phyloP scores from a whole-genome alignment of 176 grass and related monocot species.

The Themeda triandra region DNA sequence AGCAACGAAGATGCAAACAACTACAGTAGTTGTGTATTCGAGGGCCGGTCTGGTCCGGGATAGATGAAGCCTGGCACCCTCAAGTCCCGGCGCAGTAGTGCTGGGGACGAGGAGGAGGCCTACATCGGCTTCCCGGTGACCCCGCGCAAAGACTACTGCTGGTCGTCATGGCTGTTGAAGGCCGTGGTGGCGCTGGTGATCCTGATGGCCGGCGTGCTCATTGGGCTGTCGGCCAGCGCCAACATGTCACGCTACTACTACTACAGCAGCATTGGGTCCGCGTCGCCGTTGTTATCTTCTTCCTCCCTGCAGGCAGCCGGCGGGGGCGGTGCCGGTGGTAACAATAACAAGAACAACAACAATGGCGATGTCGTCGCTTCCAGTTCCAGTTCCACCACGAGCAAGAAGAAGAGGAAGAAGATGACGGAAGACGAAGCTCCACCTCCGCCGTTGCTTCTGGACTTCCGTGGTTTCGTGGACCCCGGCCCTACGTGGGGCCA shows the following conservation, averaged over 20 bases:
- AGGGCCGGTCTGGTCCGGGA: too few relatives aligned
- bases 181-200: constrained; percentile 24
- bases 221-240: constrained; percentile 34
- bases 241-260: constrained; percentile 42
- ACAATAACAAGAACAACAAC: not conserved
- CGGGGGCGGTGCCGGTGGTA: not conserved
- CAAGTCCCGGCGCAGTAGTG: constrained; percentile 31
- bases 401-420: not conserved
- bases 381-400: not conserved
- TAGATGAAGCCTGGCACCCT: constrained; percentile 33
- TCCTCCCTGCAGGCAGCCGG: not conserved
- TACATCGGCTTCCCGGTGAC: constrained; percentile 25
- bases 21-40: too few relatives aligned
- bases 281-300: not conserved
- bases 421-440: not conserved
- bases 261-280: not conserved
- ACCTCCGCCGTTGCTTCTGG: not conserved
- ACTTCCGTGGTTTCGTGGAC: constrained; percentile 40
- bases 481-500: constrained; percentile 30
- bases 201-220: constrained; percentile 43
- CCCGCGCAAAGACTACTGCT: constrained; percentile 44
- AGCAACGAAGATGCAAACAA: too few relatives aligned
- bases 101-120: constrained; percentile 14
- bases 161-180: constrained; percentile 45
- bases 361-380: not conserved